phyloP scores from a whole-genome alignment of 192 early-diverging fungal genomes.

The Funneliformis mosseae region DNA sequence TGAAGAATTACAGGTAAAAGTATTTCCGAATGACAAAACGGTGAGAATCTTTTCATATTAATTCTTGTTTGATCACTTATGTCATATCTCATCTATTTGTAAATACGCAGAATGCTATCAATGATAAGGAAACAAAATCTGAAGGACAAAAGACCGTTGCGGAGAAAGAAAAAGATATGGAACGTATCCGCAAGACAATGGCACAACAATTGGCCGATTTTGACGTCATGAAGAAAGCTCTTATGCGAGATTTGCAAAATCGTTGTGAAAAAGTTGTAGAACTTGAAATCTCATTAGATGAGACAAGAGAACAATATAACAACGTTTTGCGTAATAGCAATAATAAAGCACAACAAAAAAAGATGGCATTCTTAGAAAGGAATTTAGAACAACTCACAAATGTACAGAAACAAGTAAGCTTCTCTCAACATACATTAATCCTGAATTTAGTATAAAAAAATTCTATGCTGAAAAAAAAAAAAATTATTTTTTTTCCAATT shows the following conservation, averaged over 20 bases:
- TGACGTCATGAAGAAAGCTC: conserved; percentile 97
- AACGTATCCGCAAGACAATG: conserved; percentile 77
- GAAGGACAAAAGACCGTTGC: conserved; percentile 48
- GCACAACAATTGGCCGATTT: conserved; percentile 87
- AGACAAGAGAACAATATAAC: conserved; percentile 92
- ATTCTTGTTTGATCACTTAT: neutral
- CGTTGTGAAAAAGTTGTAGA: conserved; percentile 98
- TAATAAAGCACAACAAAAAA: conserved; percentile 88
- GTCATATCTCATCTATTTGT: conserved; percentile 25
- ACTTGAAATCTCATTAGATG: conserved; percentile 96
- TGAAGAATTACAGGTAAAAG: conserved; percentile 61
- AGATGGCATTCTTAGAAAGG: conserved; percentile 97
- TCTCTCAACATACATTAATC: neutral
- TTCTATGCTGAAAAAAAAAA: neutral
- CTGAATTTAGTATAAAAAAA: neutral
- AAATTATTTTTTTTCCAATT: neutral
- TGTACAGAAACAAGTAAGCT: conserved; percentile 82
- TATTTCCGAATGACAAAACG: conserved; percentile 25
- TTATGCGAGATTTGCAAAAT: conserved; percentile 97
- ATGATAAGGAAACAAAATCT: neutral
- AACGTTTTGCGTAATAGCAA: conserved; percentile 81
- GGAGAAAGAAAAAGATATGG: conserved; percentile 76
- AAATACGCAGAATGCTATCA: conserved; percentile 10
- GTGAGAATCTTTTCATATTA: neutral
- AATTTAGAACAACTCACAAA: conserved; percentile 95